Evolutionary conservation across 371 early-diverging fungal species (phyloP), one percentile per base, ranked within the genome.

Genomic region (Syncephalastrum sp.): DNA sequence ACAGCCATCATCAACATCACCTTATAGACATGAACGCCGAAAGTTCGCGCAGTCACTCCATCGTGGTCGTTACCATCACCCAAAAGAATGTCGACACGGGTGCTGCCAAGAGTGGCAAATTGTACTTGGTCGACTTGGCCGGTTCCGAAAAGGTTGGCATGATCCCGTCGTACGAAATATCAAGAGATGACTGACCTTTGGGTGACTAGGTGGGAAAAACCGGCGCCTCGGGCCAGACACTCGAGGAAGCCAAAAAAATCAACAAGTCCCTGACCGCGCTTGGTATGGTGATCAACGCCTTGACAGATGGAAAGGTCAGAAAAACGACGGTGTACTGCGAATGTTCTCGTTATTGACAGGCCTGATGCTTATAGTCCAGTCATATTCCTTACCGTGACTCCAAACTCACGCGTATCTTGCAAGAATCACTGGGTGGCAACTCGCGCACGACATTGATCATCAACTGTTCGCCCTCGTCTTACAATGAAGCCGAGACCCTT

Each of bases 211-310:
- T 97, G 16, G 93, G 94, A 49, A 95, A 98, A 77, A 99, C 99
- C 15, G 96, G 97, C 61, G 99, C 99, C 2, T 93, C 96, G 4
- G 98, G 99, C 16, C 95, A 96, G 69, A 94, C 99, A 10, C 75
- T 99, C 41, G 98, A 99, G 81, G 99, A 99, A 74, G 99, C 99
- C 59, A 97, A 98, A 74, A 97, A 96, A 77, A 99, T 99, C 76
- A 99, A 99, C 84, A 98, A 94, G 79, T 97, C 97, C 0, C 82
- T 99, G 13, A 92, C 96, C 2, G 93, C 97, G 0, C 82, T 99
- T 16, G 99, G 99, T 50, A 99, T 96, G 93, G 99, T 99, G 58
- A 99, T 99, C 69, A 96, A 95, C 68, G 89, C 97, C 21, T 80
- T 99, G 56, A 93, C 94, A 3, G 93, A 92, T 58, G 92, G 92